Evolutionary conservation across 495 filamentous ascomycete genomes (phyloP), one percentile per base, ranked within the genome.

Genomic region (Pseudomonodictys pantanalensis): DNA sequence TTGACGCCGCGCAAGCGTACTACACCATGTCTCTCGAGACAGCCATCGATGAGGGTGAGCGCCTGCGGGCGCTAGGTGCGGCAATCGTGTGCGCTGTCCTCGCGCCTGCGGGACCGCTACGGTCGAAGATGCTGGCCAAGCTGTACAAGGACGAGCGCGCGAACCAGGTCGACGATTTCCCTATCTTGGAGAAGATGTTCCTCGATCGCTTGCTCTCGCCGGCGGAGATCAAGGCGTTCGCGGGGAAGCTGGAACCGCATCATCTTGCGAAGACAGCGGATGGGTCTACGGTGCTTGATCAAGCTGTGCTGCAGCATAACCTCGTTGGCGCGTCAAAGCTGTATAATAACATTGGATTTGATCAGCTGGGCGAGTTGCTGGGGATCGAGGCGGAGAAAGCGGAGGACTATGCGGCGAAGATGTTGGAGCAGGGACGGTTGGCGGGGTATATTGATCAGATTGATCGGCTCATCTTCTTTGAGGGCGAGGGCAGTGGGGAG

Each of bases 101-200:
- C 10, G 92, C 91, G 0, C 92, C 92, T 0, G 93, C 93, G 3
- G 93, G 93, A 0, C 93, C 93, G 0, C 77, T 85, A 62, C 88
- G 93, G 15, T 90, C 88, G 51, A 80, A 89, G 9, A 82, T 82
- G 7, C 78, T 98, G 7, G 88, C 84, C 2, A 85, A 85, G 53
- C 76, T 98, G 6, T 97, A 96, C 79, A 97, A 96, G 72, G 93
- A 98, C 68, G 95, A 97, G 44, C 84, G 93, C 18, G 81, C 89
- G 0, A 74, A 81, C 1, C 81, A 83, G 43, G 81, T 92, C 2
- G 83, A 87, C 6, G 90, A 97, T 71, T 92, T 87, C 67, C 78
- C 81, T 39, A 97, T 98, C 51, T 77, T 98, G 20, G 95, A 97
- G 78, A 97, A 97, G 76, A 97, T 98, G 83, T 95, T 95, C 71